Percentiles rank a stretch among this genome's conserved stretches.
phyloP scores from a whole-genome alignment of 768 basidiomycete genomes.

The Mycena leptocephala region DNA sequence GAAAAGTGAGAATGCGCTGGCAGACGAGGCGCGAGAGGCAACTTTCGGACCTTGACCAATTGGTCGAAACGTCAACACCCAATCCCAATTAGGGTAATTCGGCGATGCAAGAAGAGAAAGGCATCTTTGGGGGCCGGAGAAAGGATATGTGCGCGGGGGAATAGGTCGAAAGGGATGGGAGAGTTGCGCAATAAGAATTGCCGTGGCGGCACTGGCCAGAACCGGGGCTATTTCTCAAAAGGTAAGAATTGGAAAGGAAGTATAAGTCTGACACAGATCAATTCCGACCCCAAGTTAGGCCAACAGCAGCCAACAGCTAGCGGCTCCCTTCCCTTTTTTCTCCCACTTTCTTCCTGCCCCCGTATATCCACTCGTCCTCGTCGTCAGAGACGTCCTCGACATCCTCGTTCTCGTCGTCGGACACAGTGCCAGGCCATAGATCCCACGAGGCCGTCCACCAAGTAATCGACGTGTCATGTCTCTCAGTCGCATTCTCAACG shows the following conservation, averaged over 20 bases:
- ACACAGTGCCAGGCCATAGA: conserved; percentile 42
- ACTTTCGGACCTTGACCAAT: background rate
- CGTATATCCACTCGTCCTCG: background rate
- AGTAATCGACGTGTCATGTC: conserved; percentile 67
- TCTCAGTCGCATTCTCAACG: conserved; percentile 85
- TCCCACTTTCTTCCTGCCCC: background rate
- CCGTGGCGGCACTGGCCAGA: too few species aligned
- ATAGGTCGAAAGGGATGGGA: background rate
- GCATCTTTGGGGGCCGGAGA: background rate
- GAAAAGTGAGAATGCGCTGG: conserved; percentile 33
- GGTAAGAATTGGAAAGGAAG: background rate
- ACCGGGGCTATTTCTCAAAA: too few species aligned
- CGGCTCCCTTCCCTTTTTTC: background rate
- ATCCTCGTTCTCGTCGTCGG: conserved; percentile 40
- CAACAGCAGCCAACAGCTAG: too few species aligned
- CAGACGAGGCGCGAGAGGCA: background rate
- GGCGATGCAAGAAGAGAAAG: background rate
- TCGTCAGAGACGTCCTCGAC: conserved; percentile 35
- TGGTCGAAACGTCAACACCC: background rate
- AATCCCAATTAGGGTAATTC: background rate
- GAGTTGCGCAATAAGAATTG: background rate
- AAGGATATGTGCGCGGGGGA: background rate
- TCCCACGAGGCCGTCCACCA: conserved; percentile 54
- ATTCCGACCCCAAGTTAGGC: background rate
- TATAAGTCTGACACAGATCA: background rate